Conservation (phyloP, 371 early-diverging fungal genomes). For the Dentiscutata heterogama region DNA sequence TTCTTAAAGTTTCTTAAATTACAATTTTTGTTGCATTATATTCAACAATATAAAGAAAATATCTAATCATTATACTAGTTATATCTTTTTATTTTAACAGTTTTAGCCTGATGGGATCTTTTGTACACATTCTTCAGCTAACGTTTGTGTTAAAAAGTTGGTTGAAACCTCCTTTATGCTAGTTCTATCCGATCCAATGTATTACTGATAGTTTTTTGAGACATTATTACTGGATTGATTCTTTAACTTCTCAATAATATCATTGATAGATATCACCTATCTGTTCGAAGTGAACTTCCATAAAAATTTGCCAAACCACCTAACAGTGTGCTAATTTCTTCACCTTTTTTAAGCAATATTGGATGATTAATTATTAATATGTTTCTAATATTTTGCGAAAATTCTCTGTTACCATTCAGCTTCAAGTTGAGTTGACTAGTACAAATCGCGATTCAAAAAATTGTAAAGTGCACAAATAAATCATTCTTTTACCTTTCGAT, state of each 20-base stretch:
- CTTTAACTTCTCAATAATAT: background rate
- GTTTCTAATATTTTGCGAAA: background rate
- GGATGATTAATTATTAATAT: slow-evolving; percentile 51
- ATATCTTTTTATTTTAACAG: too few species aligned
- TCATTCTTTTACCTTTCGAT: background rate
- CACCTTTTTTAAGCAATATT: slow-evolving; percentile 50
- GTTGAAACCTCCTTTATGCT: background rate
- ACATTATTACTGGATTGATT: background rate
- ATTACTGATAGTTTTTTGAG: background rate
- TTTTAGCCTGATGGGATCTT: background rate
- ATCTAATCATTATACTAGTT: too few species aligned
- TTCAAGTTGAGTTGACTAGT: slow-evolving; percentile 34
- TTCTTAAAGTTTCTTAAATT: too few species aligned
- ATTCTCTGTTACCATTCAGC: background rate
- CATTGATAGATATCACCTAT: background rate
- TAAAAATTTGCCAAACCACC: slow-evolving; percentile 59
- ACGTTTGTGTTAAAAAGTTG: background rate
- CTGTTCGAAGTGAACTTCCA: slow-evolving; percentile 54
- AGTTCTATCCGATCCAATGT: background rate
- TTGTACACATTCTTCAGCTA: background rate
- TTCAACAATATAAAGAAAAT: too few species aligned
- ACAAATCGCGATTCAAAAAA: slow-evolving; percentile 54
- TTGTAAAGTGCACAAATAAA: slow-evolving; percentile 50
- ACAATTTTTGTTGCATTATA: too few species aligned
- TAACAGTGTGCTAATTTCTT: slow-evolving; percentile 49